These are phyloP conservation scores for Geoglossum glabrum DNA, from an alignment of 495 filamentous ascomycete species.

Conservation along the genomic window DNA sequence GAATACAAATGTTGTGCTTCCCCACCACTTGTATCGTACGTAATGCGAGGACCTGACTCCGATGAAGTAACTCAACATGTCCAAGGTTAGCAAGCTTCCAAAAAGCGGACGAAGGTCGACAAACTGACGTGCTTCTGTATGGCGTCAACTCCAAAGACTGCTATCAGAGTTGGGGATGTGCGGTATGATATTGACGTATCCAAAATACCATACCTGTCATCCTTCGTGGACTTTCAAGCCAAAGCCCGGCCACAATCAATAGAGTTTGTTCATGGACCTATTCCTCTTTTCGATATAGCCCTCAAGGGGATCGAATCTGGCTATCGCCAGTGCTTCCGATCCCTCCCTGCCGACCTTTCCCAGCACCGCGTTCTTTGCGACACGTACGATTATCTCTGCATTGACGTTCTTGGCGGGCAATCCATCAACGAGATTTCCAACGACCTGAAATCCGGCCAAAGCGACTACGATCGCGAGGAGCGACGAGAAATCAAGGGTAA, in stretches of 20 bases:
- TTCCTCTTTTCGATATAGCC: conserved; percentile 11
- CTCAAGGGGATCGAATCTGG: conserved; percentile 14
- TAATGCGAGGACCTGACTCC: no score
- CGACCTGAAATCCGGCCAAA: conserved; percentile 13
- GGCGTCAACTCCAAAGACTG: background rate
- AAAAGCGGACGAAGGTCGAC: background rate
- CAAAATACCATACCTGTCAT: background rate
- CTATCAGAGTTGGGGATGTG: background rate
- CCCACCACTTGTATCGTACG: no score
- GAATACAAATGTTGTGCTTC: no score
- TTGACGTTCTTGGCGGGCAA: conserved; percentile 13
- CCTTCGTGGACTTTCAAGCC: conserved; percentile 3
- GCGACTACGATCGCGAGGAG: conserved; percentile 13
- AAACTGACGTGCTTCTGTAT: background rate
- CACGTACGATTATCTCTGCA: conserved; percentile 13
- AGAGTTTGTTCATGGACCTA: conserved; percentile 14
- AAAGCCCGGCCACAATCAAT: conserved; percentile 11
- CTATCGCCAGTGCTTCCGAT: conserved; percentile 16
- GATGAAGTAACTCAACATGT: background rate
- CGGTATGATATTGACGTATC: background rate
- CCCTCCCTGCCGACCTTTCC: conserved; percentile 13
- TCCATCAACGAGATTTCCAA: conserved; percentile 13
- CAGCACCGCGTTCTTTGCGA: conserved; percentile 13
- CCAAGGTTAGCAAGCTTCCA: background rate
- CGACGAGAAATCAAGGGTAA: conserved; percentile 5